These are phyloP conservation scores for Dalbergia cultrata DNA, from an alignment of 306 rosid genomes.

Conservation along the genomic window DNA sequence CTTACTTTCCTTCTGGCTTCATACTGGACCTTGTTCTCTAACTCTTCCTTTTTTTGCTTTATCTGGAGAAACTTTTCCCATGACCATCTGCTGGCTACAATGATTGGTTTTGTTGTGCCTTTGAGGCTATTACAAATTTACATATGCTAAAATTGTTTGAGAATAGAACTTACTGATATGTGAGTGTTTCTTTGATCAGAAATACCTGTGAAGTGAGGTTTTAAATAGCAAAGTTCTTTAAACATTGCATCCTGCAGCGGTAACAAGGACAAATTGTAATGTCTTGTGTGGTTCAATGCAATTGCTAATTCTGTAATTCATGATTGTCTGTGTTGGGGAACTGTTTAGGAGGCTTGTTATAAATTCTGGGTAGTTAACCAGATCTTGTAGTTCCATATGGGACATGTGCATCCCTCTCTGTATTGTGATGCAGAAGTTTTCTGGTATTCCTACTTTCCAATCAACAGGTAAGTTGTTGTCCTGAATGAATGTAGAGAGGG, in stretches of 20 bases:
- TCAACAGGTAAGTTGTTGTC: not conserved
- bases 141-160: not conserved
- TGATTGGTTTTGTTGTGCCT: constrained; percentile 24
- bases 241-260: not conserved
- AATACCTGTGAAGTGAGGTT: not conserved
- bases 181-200: not conserved
- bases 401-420: constrained; percentile 1
- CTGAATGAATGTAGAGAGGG: not conserved
- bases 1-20: constrained; percentile 43
- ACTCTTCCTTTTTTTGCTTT: constrained; percentile 33
- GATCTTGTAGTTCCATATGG: not conserved
- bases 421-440: constrained; percentile 24
- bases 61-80: constrained; percentile 20
- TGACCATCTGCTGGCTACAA: constrained; percentile 36
- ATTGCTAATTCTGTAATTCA: not conserved
- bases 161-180: not conserved
- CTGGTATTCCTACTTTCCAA: constrained; percentile 2
- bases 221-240: not conserved
- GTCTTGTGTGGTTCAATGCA: not conserved
- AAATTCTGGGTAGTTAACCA: not conserved
- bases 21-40: constrained; percentile 1
- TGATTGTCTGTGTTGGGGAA: not conserved
- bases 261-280: not conserved
- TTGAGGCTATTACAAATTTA: constrained; percentile 9
- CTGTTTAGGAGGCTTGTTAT: constrained; percentile 1